Conservation (phyloP, 768 basidiomycete species). For the Boletus speciosus region DNA sequence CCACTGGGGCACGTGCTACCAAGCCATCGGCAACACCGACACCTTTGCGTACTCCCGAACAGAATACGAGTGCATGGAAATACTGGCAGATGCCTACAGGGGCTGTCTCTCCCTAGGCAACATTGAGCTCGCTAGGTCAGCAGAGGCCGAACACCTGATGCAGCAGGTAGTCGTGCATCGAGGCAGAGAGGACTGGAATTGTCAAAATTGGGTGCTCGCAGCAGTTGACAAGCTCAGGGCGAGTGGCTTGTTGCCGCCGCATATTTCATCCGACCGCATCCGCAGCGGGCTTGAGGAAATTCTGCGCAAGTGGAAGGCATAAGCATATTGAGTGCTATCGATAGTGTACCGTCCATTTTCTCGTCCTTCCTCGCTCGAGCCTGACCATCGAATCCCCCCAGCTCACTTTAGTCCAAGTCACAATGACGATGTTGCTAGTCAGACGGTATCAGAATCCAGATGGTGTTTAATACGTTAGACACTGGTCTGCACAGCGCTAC, state of each 20-base stretch:
- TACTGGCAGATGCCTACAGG: slow-evolving; percentile 28
- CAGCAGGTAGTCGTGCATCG: slow-evolving; percentile 23
- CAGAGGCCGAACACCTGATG: slow-evolving; percentile 19
- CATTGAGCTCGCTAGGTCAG: slow-evolving; percentile 13
- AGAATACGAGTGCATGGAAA: slow-evolving; percentile 30
- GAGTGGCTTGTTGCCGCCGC: slow-evolving; percentile 12
- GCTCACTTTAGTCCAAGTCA: background rate
- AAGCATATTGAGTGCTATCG: background rate
- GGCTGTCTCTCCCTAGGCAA: slow-evolving; percentile 27
- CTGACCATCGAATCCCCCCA: slow-evolving; percentile 5
- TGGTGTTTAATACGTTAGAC: background rate
- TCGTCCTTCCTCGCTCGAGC: background rate
- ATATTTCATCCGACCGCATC: slow-evolving; percentile 19
- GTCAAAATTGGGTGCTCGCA: slow-evolving; percentile 28
- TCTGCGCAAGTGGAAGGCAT: slow-evolving; percentile 24
- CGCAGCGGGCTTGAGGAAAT: slow-evolving; percentile 23
- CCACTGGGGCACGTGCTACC: slow-evolving; percentile 32
- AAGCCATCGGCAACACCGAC: slow-evolving; percentile 29
- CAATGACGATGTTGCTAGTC: background rate
- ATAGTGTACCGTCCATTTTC: background rate
- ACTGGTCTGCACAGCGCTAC: no score
- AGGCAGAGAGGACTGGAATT: slow-evolving; percentile 32
- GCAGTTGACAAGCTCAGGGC: slow-evolving; percentile 25
- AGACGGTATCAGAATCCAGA: background rate
- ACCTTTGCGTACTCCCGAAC: slow-evolving; percentile 26